A percentile compares a stretch with the other conserved stretches of the same genome.
These are phyloP conservation scores for Cladorrhinum sp. DNA, from an alignment of 2,329 filamentous ascomycete species.

Conservation along the genomic window DNA sequence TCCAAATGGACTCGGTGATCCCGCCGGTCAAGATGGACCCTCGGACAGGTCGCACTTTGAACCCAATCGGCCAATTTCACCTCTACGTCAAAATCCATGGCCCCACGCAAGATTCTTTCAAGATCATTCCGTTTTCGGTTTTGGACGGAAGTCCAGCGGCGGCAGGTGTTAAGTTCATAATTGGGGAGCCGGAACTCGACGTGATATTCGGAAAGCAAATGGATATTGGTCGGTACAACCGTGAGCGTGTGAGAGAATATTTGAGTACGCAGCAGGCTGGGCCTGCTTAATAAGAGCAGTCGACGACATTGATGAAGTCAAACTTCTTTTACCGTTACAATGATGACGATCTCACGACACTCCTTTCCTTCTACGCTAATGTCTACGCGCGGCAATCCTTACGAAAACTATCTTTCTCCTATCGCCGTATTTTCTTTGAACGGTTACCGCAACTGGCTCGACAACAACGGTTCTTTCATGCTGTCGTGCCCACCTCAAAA, in stretches of 20 bases:
- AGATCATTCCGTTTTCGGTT: neutral
- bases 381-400: neutral
- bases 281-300: neutral
- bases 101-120: neutral
- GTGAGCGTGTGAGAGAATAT: neutral
- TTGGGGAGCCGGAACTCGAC: neutral
- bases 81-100: neutral
- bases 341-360: neutral
- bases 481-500: too few species aligned
- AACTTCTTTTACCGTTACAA: too few species aligned
- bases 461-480: too few species aligned
- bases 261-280: too few species aligned
- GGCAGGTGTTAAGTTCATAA: neutral
- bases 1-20: neutral
- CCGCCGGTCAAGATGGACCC: neutral
- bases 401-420: too few species aligned
- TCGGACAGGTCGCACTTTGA: neutral
- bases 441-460: neutral
- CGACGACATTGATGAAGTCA: neutral
- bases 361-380: neutral
- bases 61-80: neutral
- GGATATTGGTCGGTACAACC: neutral
- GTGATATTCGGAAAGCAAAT: neutral
- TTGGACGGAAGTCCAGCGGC: neutral
- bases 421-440: too few species aligned